Percentiles rank a stretch among this genome's conserved stretches.
phyloP scores from a whole-genome alignment of 73 alveolate genomes.

The Paramecium biaurelia region DNA sequence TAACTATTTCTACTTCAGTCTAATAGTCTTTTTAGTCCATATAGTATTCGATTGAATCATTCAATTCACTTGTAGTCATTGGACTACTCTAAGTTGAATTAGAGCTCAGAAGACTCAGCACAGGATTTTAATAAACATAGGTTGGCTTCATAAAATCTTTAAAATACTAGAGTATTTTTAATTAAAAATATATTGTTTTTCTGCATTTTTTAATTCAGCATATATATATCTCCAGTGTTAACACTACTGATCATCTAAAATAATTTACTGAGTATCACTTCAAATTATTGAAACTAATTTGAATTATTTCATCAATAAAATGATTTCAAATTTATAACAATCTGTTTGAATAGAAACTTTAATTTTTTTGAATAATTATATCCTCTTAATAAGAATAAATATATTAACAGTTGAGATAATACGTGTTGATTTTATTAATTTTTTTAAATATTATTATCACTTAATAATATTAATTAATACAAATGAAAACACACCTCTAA shows the following conservation, averaged over 20 bases:
- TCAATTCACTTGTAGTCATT: neutral
- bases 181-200: neutral
- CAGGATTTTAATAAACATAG: neutral
- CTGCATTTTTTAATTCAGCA: neutral
- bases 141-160: constrained; percentile 20
- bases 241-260: neutral
- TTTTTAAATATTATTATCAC: neutral
- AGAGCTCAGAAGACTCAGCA: neutral
- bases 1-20: constrained; percentile 4
- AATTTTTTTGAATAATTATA: neutral
- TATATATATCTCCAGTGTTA: neutral
- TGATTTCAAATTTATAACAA: neutral
- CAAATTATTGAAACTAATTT: neutral
- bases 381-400: neutral
- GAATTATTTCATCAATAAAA: neutral
- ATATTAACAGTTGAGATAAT: neutral
- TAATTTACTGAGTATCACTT: neutral
- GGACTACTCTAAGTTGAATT: constrained; percentile 17
- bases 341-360: neutral
- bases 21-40: neutral
- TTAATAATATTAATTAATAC: neutral
- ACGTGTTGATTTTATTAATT: neutral
- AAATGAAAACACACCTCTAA: neutral
- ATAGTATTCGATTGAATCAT: constrained; percentile 15
- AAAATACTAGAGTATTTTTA: neutral